phyloP scores from a whole-genome alignment of 208 protist species.

The Polymyxa betae region DNA sequence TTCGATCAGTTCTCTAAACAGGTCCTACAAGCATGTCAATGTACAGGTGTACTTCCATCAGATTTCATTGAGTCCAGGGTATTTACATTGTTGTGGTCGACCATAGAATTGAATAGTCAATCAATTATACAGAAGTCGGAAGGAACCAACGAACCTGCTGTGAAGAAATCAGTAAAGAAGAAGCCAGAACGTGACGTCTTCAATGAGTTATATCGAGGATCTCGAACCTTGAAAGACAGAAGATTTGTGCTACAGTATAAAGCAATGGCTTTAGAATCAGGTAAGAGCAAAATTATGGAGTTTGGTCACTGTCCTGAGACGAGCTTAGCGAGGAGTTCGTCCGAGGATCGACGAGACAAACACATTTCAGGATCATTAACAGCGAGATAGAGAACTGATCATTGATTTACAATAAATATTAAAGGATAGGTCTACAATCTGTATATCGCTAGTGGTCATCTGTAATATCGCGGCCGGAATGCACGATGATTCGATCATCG shows the following conservation, averaged over 20 bases:
- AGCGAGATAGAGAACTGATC: too few species aligned
- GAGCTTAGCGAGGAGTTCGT: too few species aligned
- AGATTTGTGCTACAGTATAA: background rate
- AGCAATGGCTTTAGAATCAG: background rate
- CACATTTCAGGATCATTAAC: too few species aligned
- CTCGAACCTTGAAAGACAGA: background rate
- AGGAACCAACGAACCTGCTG: background rate
- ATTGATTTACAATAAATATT: too few species aligned
- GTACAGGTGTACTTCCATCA: background rate
- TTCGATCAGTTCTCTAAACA: background rate
- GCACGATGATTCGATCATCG: background rate
- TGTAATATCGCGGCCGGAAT: background rate
- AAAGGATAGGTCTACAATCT: background rate
- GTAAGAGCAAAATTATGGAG: too few species aligned
- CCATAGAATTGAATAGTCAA: background rate
- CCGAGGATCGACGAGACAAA: too few species aligned
- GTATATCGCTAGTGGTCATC: background rate
- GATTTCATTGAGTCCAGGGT: background rate
- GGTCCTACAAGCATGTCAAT: background rate
- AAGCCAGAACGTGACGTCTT: background rate
- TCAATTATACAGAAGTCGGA: background rate
- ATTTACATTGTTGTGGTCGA: too few species aligned
- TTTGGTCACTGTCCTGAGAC: too few species aligned
- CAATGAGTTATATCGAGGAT: background rate
- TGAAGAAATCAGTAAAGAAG: background rate